A percentile compares a stretch with the other conserved stretches of the same genome.
phyloP scores from a whole-genome alignment of 2,329 filamentous ascomycete genomes.

The Xylariales sp. region DNA sequence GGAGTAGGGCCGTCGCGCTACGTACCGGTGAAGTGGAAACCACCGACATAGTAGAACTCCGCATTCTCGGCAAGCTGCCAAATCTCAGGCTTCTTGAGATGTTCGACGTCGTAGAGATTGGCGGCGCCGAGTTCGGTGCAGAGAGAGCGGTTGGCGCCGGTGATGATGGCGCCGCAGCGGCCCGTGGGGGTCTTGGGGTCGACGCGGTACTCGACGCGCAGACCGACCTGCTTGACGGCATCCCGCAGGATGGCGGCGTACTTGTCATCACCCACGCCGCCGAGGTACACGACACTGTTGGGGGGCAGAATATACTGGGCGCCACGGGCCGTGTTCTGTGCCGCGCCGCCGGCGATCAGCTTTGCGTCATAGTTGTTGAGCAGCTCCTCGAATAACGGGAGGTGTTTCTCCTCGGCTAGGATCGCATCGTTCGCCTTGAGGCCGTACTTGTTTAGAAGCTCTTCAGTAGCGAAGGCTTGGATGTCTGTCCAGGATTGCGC shows the following conservation, averaged over 20 bases:
- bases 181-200: slow-evolving; percentile 87
- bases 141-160: slow-evolving; percentile 93
- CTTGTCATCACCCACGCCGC: slow-evolving; percentile 94
- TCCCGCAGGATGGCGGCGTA: slow-evolving; percentile 89
- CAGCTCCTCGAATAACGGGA: slow-evolving; percentile 90
- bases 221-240: slow-evolving; percentile 86
- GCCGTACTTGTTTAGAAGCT: slow-evolving; percentile 89
- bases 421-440: slow-evolving; percentile 98
- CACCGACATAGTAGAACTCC: slow-evolving; percentile 90
- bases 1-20: slow-evolving; percentile 49
- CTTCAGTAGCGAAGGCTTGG: slow-evolving; percentile 84
- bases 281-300: slow-evolving; percentile 92
- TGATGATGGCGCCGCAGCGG: slow-evolving; percentile 96
- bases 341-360: slow-evolving; percentile 94
- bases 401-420: slow-evolving; percentile 92
- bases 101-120: slow-evolving; percentile 95
- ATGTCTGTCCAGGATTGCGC: slow-evolving; percentile 74
- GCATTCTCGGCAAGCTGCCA: slow-evolving; percentile 93
- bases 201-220: slow-evolving; percentile 94
- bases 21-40: slow-evolving; percentile 87
- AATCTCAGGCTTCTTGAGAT: slow-evolving; percentile 89
- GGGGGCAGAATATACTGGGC: slow-evolving; percentile 94
- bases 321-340: slow-evolving; percentile 96
- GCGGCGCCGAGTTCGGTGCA: slow-evolving; percentile 95
- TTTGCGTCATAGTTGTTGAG: slow-evolving; percentile 92